Conservation (phyloP, 768 basidiomycete genomes). For the Pseudohyphozyma bogoriensis region DNA sequence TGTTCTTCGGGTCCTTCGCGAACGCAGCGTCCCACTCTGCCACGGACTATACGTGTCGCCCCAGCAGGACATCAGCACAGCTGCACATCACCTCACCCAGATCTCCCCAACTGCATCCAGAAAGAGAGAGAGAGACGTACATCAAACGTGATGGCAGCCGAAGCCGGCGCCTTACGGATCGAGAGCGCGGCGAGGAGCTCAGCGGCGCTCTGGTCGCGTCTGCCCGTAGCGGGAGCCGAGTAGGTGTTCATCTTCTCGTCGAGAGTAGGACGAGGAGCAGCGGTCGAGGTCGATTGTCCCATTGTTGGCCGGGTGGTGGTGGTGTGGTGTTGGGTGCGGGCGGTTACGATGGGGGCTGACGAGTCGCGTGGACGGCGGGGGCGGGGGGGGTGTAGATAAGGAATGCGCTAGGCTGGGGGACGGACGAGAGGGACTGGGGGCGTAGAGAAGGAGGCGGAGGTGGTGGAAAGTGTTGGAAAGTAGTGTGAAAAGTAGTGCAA, state of each 20-base stretch:
- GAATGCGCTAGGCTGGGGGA: neutral
- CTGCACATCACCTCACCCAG: no score
- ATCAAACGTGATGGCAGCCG: constrained; percentile 24
- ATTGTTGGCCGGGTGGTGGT: neutral
- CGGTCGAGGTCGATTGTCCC: no score
- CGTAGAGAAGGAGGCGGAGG: neutral
- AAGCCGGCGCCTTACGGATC: constrained; percentile 3
- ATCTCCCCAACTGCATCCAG: no score
- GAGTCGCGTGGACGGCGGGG: neutral
- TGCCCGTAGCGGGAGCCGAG: neutral
- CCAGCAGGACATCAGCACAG: no score
- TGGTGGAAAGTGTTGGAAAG: neutral
- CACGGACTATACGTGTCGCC: constrained; percentile 27
- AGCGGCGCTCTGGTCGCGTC: constrained; percentile 3
- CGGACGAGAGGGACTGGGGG: neutral
- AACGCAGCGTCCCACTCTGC: constrained; percentile 32
- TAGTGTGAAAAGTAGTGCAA: no score
- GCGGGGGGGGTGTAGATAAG: neutral
- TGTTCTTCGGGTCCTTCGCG: constrained; percentile 20
- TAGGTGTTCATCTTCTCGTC: no score
- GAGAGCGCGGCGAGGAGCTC: constrained; percentile 18
- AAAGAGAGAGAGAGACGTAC: no score
- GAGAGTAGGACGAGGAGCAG: neutral
- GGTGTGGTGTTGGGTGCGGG: neutral
- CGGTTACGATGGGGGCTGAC: neutral